Evolutionary conservation across 139 green algal genomes (phyloP).

Genomic region (Auxenochlorella pyrenoidosa): DNA sequence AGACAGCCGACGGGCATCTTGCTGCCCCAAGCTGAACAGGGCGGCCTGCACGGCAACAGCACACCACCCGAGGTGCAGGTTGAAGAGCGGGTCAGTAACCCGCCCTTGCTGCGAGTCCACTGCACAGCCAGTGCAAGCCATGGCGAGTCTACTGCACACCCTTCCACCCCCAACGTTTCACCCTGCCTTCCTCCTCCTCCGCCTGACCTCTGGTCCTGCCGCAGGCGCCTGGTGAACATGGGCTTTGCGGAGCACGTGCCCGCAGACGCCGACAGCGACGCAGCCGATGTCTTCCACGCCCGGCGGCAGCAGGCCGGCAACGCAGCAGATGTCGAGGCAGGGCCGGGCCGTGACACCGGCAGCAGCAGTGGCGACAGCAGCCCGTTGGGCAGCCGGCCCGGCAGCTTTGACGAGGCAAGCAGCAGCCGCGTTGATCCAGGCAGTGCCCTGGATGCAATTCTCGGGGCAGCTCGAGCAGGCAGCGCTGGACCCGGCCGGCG

Average conservation of each 20-base stretch:
- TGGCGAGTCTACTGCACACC: background rate
- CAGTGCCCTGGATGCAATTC: background rate
- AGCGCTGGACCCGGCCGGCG: no score
- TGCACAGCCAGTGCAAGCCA: no score
- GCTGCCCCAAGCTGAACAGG: no score
- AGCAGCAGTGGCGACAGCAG: background rate
- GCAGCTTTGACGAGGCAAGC: background rate
- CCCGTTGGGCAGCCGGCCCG: background rate
- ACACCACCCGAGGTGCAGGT: no score
- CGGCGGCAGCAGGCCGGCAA: background rate
- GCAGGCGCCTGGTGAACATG: slow-evolving; percentile 25
- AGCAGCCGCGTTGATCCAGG: background rate
- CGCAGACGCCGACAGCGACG: background rate
- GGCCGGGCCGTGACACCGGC: background rate
- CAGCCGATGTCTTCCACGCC: no score
- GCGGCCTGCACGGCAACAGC: no score
- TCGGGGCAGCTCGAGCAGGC: background rate
- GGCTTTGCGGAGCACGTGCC: slow-evolving; percentile 10
- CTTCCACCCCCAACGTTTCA: no score
- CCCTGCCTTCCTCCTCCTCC: background rate
- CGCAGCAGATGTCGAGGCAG: background rate
- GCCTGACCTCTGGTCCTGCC: background rate
- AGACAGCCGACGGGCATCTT: no score
- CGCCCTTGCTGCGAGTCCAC: no score
- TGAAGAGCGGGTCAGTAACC: no score